A percentile compares a stretch with the other conserved stretches of the same genome.
Conservation (phyloP, 2,329 filamentous ascomycete species). For the Fusarium torreyae region DNA sequence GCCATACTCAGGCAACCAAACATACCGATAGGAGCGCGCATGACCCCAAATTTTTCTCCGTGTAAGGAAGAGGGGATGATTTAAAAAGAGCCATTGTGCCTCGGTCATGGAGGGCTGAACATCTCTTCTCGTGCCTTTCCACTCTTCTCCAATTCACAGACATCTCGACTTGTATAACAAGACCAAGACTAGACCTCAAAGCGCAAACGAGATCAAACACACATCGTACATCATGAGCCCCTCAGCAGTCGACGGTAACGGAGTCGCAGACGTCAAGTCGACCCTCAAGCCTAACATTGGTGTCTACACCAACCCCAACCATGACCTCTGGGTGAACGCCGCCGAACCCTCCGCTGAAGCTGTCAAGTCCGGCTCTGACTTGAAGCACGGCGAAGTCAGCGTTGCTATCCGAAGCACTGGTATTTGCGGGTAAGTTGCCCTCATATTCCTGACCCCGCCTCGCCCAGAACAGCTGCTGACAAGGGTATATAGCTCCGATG, state of each 20-base stretch:
- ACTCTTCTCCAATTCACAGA: constrained; percentile 21
- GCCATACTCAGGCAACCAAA: constrained; percentile 48
- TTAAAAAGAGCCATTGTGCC: constrained; percentile 45
- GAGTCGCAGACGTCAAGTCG: constrained; percentile 46
- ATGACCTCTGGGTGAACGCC: constrained; percentile 90
- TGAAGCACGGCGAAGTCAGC: constrained; percentile 88
- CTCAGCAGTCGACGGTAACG: constrained; percentile 52
- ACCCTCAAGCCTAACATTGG: constrained; percentile 87
- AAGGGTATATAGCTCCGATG: constrained; percentile 79
- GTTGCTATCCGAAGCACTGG: constrained; percentile 93
- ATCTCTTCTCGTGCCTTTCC: constrained; percentile 36
- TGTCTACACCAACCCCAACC: constrained; percentile 93
- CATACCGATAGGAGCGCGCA: constrained; percentile 49
- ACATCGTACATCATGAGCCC: constrained; percentile 53
- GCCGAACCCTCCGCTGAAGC: constrained; percentile 83
- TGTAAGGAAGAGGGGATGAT: constrained; percentile 35
- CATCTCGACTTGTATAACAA: constrained; percentile 17
- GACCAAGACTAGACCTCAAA: constrained; percentile 21
- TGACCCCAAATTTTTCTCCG: constrained; percentile 50
- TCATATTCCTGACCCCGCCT: constrained; percentile 14
- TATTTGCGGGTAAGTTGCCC: constrained; percentile 83
- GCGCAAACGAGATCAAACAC: constrained; percentile 26
- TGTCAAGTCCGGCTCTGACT: constrained; percentile 75
- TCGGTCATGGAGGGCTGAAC: constrained; percentile 26
- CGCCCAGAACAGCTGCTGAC: constrained; percentile 27